Conservation (phyloP, 129 eudicot genomes). For the Pittosporum tobira region DNA sequence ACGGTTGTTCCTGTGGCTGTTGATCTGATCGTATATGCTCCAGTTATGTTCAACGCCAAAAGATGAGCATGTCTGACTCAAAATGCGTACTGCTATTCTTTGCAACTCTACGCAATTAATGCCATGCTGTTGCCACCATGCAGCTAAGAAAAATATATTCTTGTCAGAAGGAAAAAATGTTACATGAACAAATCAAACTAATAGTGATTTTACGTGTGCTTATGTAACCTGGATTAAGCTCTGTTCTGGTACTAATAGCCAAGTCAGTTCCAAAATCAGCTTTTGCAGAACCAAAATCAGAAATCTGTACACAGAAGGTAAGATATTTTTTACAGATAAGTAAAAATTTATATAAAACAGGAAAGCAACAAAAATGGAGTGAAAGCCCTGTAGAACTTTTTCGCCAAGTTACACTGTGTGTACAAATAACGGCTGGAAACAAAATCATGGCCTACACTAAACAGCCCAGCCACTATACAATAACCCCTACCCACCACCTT, state of each 20-base stretch:
- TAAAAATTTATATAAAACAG: too few species aligned
- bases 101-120: constrained; percentile 90
- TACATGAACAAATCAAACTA: too few species aligned
- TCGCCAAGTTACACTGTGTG: too few species aligned
- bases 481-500: too few species aligned
- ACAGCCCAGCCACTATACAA: too few species aligned
- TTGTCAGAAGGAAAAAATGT: constrained; percentile 9
- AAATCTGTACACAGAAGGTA: constrained; percentile 68
- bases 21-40: constrained; percentile 75
- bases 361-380: too few species aligned
- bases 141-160: constrained; percentile 44
- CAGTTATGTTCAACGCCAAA: constrained; percentile 90
- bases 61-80: constrained; percentile 91
- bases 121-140: constrained; percentile 99
- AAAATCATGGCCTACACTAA: too few species aligned
- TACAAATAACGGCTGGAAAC: too few species aligned
- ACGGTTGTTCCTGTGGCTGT: constrained; percentile 46
- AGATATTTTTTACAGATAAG: too few species aligned
- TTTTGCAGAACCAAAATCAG: constrained; percentile 90
- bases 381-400: too few species aligned
- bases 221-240: constrained; percentile 77
- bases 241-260: constrained; percentile 85
- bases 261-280: constrained; percentile 98
- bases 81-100: constrained; percentile 75
- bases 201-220: background rate